Conservation (phyloP, 2,329 filamentous ascomycete genomes). For the Pestalotiopsis sp. region DNA sequence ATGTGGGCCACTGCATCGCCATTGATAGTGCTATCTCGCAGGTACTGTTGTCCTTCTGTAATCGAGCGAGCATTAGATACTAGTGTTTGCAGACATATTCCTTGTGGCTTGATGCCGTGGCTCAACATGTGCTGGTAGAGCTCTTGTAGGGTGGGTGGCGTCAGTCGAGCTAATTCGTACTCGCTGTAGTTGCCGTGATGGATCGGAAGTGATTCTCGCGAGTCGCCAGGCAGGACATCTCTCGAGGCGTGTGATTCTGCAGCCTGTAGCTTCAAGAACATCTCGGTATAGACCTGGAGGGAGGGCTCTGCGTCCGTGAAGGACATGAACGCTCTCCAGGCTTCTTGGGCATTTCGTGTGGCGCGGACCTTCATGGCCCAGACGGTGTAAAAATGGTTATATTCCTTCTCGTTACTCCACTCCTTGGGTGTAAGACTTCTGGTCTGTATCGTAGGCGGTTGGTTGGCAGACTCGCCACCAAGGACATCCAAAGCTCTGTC, state of each 20-base stretch:
- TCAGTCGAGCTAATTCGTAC: constrained; percentile 65
- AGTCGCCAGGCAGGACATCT: constrained; percentile 60
- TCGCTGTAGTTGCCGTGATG: constrained; percentile 62
- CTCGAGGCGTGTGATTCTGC: constrained; percentile 28
- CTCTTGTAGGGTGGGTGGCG: constrained; percentile 59
- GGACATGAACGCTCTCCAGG: constrained; percentile 47
- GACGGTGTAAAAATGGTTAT: constrained; percentile 35
- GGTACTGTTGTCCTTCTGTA: constrained; percentile 49
- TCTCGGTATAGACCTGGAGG: constrained; percentile 59
- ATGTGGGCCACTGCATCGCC: constrained; percentile 21
- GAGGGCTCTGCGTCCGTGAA: constrained; percentile 30
- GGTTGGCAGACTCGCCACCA: constrained; percentile 49
- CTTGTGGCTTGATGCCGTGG: constrained; percentile 49
- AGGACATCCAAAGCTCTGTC: constrained; percentile 55
- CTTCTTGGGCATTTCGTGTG: constrained; percentile 63
- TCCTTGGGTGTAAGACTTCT: constrained; percentile 38
- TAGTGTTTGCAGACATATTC: constrained; percentile 56
- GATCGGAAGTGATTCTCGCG: constrained; percentile 55
- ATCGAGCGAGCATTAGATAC: constrained; percentile 54
- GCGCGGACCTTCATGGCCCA: constrained; percentile 62
- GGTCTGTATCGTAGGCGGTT: constrained; percentile 61
- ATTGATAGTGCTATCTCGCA: constrained; percentile 45
- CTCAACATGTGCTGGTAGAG: constrained; percentile 63
- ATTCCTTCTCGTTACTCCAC: constrained; percentile 29
- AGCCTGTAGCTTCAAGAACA: constrained; percentile 60